Percentiles rank a stretch among this genome's conserved stretches.
These are phyloP conservation scores for Gossypium arboreum DNA, from an alignment of 345 rosid species.

Conservation along the genomic window DNA sequence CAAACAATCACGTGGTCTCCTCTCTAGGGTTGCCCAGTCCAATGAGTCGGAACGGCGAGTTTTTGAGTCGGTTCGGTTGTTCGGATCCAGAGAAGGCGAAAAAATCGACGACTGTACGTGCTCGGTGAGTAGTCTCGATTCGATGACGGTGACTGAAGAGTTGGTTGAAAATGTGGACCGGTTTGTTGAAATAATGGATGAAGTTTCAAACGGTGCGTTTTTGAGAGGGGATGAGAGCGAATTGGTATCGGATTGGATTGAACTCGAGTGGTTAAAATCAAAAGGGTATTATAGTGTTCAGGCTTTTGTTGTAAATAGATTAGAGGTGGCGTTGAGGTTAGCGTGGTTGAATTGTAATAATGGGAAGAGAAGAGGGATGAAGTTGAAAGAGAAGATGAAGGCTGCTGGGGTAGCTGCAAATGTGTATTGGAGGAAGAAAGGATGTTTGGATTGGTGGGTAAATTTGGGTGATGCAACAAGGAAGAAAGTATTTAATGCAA, in stretches of 20 bases:
- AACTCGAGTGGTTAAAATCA: constrained; percentile 77
- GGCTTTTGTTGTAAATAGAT: constrained; percentile 75
- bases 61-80: constrained; percentile 59
- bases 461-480: constrained; percentile 51
- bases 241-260: constrained; percentile 77
- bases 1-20: constrained; percentile 68
- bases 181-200: constrained; percentile 68
- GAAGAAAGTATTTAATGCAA: constrained; percentile 40
- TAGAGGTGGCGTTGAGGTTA: constrained; percentile 83
- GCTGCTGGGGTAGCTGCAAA: constrained; percentile 59
- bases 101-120: constrained; percentile 45
- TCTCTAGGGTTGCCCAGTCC: constrained; percentile 62
- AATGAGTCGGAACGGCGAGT: constrained; percentile 42
- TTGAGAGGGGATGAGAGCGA: constrained; percentile 73
- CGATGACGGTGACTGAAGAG: constrained; percentile 52
- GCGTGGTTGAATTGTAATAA: constrained; percentile 70
- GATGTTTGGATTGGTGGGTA: constrained; percentile 84
- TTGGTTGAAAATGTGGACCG: constrained; percentile 54
- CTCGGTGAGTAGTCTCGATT: constrained; percentile 51
- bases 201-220: constrained; percentile 59
- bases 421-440: constrained; percentile 88
- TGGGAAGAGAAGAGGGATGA: constrained; percentile 73
- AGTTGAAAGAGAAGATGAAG: constrained; percentile 67
- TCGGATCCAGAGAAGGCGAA: constrained; percentile 67
- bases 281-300: constrained; percentile 79